Conservation (phyloP, 768 basidiomycete species). For the Pleurotus tuber-regium region DNA sequence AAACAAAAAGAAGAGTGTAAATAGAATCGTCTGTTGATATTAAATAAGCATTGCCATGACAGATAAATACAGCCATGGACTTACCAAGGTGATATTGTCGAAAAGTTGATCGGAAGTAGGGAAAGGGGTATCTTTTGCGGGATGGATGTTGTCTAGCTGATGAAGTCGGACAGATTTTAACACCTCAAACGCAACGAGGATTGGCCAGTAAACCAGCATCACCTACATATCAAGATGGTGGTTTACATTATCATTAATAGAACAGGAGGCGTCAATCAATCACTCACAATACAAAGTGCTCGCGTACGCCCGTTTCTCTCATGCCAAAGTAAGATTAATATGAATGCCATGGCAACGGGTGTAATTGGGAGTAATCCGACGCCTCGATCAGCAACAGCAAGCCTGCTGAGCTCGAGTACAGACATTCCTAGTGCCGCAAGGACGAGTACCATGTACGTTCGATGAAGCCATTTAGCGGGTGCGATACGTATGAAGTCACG, state of each 20-base stretch:
- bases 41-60: neutral
- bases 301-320: conserved; percentile 18
- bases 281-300: conserved; percentile 16
- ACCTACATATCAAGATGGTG: conserved; percentile 11
- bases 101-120: conserved; percentile 23
- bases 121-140: conserved; percentile 21
- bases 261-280: neutral
- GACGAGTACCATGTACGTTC: conserved; percentile 24
- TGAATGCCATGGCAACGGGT: conserved; percentile 17
- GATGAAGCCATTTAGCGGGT: conserved; percentile 20
- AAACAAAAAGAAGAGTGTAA: neutral
- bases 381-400: conserved; percentile 23
- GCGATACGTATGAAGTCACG: neutral
- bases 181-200: conserved; percentile 18
- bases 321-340: conserved; percentile 17
- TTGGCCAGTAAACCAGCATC: conserved; percentile 21
- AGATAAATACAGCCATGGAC: neutral
- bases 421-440: conserved; percentile 24
- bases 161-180: conserved; percentile 20
- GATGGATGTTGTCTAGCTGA: conserved; percentile 16
- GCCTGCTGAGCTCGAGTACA: conserved; percentile 26
- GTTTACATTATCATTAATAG: neutral
- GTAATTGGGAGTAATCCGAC: conserved; percentile 26
- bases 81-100: conserved; percentile 26
- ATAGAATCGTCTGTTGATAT: neutral